Evolutionary conservation across 306 rosid species (phyloP).

Genomic region (Betula pendula): DNA sequence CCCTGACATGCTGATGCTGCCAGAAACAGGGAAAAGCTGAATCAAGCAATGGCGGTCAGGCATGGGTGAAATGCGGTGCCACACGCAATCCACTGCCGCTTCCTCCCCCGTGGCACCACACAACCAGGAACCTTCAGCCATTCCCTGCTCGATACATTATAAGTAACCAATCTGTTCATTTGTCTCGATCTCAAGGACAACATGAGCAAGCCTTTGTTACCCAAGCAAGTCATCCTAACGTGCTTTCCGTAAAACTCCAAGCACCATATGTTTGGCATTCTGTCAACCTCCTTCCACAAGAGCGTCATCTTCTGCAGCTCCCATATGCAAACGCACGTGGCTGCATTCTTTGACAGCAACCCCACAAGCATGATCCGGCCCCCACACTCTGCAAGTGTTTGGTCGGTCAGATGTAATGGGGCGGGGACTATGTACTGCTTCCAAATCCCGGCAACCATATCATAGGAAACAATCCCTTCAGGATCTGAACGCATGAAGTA

Average conservation of each 20-base stretch:
- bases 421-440: conserved; percentile 68
- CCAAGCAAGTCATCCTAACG: conserved; percentile 90
- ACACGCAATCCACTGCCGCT: conserved; percentile 64
- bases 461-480: conserved; percentile 77
- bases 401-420: conserved; percentile 67
- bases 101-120: conserved; percentile 60
- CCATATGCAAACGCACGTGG: conserved; percentile 93
- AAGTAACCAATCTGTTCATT: conserved; percentile 69
- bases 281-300: conserved; percentile 99
- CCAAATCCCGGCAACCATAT: conserved; percentile 67
- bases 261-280: conserved; percentile 99
- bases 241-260: conserved; percentile 97
- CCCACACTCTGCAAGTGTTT: conserved; percentile 70
- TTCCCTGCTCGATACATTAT: conserved; percentile 61
- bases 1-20: conserved; percentile 22
- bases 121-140: conserved; percentile 87
- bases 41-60: conserved; percentile 66
- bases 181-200: conserved; percentile 71
- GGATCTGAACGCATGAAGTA: conserved; percentile 81
- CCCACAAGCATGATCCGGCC: conserved; percentile 87
- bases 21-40: conserved; percentile 24
- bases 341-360: conserved; percentile 78
- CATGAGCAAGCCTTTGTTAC: conserved; percentile 92
- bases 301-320: conserved; percentile 96
- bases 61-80: conserved; percentile 85